Conservation (phyloP, 306 rosid species). For the Quillaja saponaria region DNA sequence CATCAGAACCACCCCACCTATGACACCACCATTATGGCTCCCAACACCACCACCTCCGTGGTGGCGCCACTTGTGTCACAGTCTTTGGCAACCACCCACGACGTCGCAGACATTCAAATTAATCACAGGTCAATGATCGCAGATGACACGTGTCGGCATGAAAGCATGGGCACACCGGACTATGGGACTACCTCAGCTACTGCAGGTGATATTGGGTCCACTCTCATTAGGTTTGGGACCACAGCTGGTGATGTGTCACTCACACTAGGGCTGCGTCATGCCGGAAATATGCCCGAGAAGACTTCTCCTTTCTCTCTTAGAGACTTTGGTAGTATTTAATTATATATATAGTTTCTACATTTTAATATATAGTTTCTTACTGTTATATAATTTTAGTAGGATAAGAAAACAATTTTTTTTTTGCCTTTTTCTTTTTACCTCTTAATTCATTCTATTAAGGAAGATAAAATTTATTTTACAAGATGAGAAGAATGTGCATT, state of each 20-base stretch:
- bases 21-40: constrained; percentile 26
- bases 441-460: constrained; percentile 34
- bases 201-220: constrained; percentile 54
- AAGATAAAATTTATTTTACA: constrained; percentile 29
- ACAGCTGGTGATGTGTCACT: constrained; percentile 93
- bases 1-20: constrained; percentile 1
- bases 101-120: constrained; percentile 35
- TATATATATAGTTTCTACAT: constrained; percentile 23
- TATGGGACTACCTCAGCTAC: constrained; percentile 61
- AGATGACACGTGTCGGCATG: constrained; percentile 67
- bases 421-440: constrained; percentile 17
- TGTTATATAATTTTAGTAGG: constrained; percentile 22
- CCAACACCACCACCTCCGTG: constrained; percentile 41
- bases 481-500: constrained; percentile 36
- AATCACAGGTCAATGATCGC: constrained; percentile 35
- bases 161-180: constrained; percentile 49
- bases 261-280: constrained; percentile 93
- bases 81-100: constrained; percentile 26
- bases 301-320: constrained; percentile 68
- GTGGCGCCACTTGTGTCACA: constrained; percentile 46
- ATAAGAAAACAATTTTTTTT: constrained; percentile 19
- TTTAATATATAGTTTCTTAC: constrained; percentile 26
- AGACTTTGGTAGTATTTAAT: constrained; percentile 72
- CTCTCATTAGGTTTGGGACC: constrained; percentile 84
- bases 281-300: constrained; percentile 77